phyloP scores from a whole-genome alignment of 2,329 filamentous ascomycete species.

The Cryphonectria carpinicola region DNA sequence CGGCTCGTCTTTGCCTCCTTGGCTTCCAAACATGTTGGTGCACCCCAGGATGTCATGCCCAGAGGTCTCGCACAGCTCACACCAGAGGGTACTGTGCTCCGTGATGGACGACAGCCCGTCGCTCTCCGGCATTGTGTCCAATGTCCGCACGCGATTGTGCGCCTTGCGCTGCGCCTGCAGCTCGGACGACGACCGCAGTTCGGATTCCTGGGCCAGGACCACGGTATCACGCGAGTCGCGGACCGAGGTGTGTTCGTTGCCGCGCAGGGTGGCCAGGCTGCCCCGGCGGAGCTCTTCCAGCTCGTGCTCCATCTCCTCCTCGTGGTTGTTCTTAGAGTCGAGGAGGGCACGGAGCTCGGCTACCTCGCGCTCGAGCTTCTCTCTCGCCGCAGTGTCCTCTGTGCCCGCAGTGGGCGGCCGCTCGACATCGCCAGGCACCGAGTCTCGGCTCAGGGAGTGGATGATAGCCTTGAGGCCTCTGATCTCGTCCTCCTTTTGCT shows the following conservation, averaged over 20 bases:
- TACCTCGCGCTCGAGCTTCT: constrained; percentile 80
- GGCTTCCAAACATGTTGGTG: constrained; percentile 78
- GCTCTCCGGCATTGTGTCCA: constrained; percentile 73
- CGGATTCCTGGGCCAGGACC: constrained; percentile 57
- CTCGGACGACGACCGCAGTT: constrained; percentile 53
- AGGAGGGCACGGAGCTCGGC: constrained; percentile 74
- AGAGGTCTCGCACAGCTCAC: constrained; percentile 90
- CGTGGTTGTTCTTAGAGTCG: constrained; percentile 72
- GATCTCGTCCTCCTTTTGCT: constrained; percentile 97
- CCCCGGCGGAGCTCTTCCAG: constrained; percentile 66
- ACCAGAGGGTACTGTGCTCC: constrained; percentile 79
- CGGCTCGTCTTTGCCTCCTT: constrained; percentile 31
- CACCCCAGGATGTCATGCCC: constrained; percentile 95
- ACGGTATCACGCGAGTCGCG: constrained; percentile 71
- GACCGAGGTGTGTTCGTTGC: constrained; percentile 58
- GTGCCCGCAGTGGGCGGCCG: constrained; percentile 47
- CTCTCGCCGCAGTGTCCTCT: constrained; percentile 62
- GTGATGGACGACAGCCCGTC: constrained; percentile 71
- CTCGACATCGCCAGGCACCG: constrained; percentile 50
- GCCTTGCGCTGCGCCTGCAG: constrained; percentile 43
- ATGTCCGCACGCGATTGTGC: constrained; percentile 53
- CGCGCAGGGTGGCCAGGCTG: constrained; percentile 48
- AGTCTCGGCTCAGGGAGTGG: constrained; percentile 85
- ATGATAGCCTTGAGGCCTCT: constrained; percentile 97
- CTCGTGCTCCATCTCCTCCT: constrained; percentile 86